phyloP scores from a whole-genome alignment of 192 early-diverging fungal genomes.

The Glomus cerebriforme region DNA sequence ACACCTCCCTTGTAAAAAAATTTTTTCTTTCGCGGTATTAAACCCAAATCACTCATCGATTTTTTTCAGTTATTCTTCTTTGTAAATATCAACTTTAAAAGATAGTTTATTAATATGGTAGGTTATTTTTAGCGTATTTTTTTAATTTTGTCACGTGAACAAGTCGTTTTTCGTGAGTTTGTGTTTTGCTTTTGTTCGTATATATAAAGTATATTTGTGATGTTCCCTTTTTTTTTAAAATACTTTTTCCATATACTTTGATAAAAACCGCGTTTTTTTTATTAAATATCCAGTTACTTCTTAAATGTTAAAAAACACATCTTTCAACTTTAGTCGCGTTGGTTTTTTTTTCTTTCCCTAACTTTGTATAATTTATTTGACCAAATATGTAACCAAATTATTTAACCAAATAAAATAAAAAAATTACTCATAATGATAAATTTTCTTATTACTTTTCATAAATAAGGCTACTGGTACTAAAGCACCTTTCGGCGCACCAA shows the following conservation, averaged over 20 bases:
- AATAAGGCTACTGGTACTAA: slow-evolving; percentile 16
- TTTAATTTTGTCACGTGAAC: not conserved
- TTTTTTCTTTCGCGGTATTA: not conserved
- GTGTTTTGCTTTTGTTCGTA: not conserved
- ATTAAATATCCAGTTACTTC: not conserved
- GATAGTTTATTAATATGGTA: slow-evolving; percentile 10
- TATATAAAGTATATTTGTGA: not conserved
- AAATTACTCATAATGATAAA: not conserved
- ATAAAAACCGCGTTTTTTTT: slow-evolving; percentile 20
- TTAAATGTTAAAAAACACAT: not conserved
- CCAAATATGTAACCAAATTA: not conserved
- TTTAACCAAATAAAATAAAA: not conserved
- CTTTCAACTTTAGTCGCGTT: slow-evolving; percentile 12
- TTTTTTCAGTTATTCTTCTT: not conserved
- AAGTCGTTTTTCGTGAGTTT: not conserved
- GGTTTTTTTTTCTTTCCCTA: not conserved
- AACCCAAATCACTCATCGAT: not conserved
- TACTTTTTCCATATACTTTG: not conserved
- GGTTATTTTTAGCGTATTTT: not conserved
- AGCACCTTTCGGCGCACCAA: not conserved
- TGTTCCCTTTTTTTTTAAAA: not conserved
- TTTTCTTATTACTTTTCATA: not conserved
- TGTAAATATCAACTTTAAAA: not conserved
- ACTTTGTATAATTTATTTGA: not conserved
- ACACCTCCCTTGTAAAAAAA: not conserved